Conservation (phyloP, 805 yeast species). For the Candida incommunis region DNA sequence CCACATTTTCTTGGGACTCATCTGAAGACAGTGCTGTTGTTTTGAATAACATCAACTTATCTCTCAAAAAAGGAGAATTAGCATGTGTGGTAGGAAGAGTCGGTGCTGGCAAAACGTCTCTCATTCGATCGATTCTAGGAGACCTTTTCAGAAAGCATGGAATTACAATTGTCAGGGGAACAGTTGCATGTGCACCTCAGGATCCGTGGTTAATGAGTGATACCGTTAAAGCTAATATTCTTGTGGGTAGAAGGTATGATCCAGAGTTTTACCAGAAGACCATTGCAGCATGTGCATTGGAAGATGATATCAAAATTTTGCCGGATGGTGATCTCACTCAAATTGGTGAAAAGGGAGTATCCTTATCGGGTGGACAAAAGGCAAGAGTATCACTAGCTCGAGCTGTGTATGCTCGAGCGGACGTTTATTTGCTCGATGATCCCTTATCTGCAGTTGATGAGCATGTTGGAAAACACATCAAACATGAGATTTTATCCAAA, state of each 20-base stretch:
- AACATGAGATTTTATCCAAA: constrained; percentile 66
- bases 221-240: constrained; percentile 66
- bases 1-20: constrained; percentile 35
- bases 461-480: constrained; percentile 74
- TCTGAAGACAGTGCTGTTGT: constrained; percentile 25
- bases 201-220: constrained; percentile 93
- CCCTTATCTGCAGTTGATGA: constrained; percentile 92
- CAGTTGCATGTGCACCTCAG: constrained; percentile 72
- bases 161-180: constrained; percentile 48
- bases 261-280: constrained; percentile 63
- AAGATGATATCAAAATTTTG: constrained; percentile 54
- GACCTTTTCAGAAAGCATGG: constrained; percentile 64
- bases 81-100: constrained; percentile 82
- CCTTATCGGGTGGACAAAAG: constrained; percentile 92
- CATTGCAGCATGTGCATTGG: constrained; percentile 69
- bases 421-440: constrained; percentile 74
- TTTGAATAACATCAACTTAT: constrained; percentile 47
- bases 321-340: constrained; percentile 79
- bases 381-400: constrained; percentile 85
- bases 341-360: constrained; percentile 92
- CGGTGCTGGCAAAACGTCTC: constrained; percentile 80
- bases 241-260: constrained; percentile 75
- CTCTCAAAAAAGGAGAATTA: constrained; percentile 60
- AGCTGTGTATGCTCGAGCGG: constrained; percentile 89
- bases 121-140: constrained; percentile 66